These are phyloP conservation scores for Polysphondylium violaceum DNA, from an alignment of 78 protist species.

Conservation along the genomic window DNA sequence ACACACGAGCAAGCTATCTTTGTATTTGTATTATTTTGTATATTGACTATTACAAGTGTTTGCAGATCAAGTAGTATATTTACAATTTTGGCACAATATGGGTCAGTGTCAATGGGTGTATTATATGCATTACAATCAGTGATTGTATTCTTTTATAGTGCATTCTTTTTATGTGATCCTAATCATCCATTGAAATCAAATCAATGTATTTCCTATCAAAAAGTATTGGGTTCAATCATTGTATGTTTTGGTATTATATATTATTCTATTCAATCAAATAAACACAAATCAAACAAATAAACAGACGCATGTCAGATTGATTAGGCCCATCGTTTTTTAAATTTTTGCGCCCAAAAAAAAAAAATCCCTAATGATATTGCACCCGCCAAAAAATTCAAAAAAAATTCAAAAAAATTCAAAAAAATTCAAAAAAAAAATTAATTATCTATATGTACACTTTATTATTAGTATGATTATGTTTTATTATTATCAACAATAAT, in stretches of 20 bases:
- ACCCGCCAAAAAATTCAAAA: too few relatives aligned
- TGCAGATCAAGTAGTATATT: slow-evolving; percentile 43
- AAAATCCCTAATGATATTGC: too few relatives aligned
- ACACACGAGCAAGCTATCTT: background rate
- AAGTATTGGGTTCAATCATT: slow-evolving; percentile 34
- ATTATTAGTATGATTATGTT: too few relatives aligned
- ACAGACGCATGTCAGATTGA: background rate
- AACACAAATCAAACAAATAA: too few relatives aligned
- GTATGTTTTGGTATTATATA: slow-evolving; percentile 18
- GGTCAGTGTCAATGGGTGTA: slow-evolving; percentile 64
- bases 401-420: background rate
- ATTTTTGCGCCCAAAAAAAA: too few relatives aligned
- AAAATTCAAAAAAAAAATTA: too few relatives aligned
- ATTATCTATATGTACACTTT: background rate
- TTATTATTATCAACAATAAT: too few relatives aligned
- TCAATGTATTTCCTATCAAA: slow-evolving; percentile 48
- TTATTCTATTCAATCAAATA: background rate
- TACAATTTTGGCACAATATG: slow-evolving; percentile 17
- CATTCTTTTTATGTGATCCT: slow-evolving; percentile 63
- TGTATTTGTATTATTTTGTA: background rate
- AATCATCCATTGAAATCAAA: slow-evolving; percentile 24
- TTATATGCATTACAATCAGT: slow-evolving; percentile 59
- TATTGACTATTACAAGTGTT: slow-evolving; percentile 17
- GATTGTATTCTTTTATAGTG: slow-evolving; percentile 27
- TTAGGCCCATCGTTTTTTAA: background rate